Percentiles rank a stretch among this genome's conserved stretches.
These are phyloP conservation scores for Boletellus dicymbophilus DNA, from an alignment of 1,284 basidiomycete genomes.

Conservation along the genomic window DNA sequence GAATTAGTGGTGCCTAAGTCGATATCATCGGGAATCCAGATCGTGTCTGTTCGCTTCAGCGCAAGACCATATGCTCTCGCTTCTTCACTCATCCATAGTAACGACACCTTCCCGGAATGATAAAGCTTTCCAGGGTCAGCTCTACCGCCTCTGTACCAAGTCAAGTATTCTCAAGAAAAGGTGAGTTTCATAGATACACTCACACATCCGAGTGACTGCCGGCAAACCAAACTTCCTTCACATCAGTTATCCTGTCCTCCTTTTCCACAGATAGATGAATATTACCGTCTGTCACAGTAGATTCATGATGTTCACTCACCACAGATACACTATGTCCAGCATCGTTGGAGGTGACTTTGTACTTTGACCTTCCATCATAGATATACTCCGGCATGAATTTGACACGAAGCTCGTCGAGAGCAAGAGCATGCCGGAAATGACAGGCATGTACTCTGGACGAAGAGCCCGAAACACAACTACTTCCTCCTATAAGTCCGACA, in stretches of 20 bases:
- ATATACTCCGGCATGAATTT: constrained; percentile 44
- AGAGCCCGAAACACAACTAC: constrained; percentile 25
- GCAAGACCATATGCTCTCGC: constrained; percentile 21
- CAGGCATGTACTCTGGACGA: constrained; percentile 28
- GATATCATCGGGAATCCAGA: no score
- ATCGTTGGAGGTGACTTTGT: background rate
- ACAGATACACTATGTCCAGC: background rate
- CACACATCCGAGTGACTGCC: no score
- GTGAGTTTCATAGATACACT: background rate
- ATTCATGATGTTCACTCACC: background rate
- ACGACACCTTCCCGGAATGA: constrained; percentile 25
- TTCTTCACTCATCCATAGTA: constrained; percentile 32
- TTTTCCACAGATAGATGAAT: background rate
- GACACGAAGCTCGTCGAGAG: constrained; percentile 40
- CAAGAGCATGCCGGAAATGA: constrained; percentile 42
- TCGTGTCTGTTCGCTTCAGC: constrained; percentile 21
- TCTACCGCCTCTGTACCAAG: constrained; percentile 22
- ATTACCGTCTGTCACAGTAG: background rate
- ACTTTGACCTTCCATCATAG: constrained; percentile 13
- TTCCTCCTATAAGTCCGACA: constrained; percentile 28
- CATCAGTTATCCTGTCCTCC: constrained; percentile 1
- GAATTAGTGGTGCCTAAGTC: constrained; percentile 21
- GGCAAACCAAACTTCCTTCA: no score
- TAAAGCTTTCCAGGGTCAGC: constrained; percentile 10
- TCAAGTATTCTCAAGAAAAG: background rate